Evolutionary conservation across 805 yeast genomes (phyloP), one percentile per base, ranked within the genome.

Genomic region (Ogataea populi-albae): DNA sequence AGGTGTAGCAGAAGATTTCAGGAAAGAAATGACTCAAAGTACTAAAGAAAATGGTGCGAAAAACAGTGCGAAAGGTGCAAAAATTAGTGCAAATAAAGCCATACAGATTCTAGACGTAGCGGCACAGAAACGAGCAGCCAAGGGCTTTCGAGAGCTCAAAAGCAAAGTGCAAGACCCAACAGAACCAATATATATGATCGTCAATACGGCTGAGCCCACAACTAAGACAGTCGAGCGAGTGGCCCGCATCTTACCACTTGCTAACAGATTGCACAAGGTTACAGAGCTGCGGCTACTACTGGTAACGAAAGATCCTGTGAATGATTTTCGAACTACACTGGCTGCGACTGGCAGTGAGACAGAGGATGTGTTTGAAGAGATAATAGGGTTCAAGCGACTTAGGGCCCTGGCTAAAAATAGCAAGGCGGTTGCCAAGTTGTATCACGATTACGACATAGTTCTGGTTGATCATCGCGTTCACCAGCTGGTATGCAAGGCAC

Each of bases 271-370:
- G 37, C 71, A 69, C 34, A 68, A 66, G 37, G 54, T 75, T 3
- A 69, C 69, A 15, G 71, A 72, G 15, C 63, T 71, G 32, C 63
- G 76, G 16, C 69, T 83, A 4, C 54, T 84, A 4, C 64, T 86
- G 14, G 69, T 86, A 10, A 81, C 91, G 6, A 84, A 81, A 45
- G 93, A 86, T 51, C 89, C 91, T 1, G 73, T 81, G 4, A 64
- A 73, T 4, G 65, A 68, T 5, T 84, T 77, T 49, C 65, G 78
- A 23, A 65, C 64, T 8, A 66, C 69, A 4, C 54, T 84, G 4
- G 64, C 68, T 5, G 62, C 60, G 19, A 69, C 70, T 38, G 75
- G 68, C 12, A 64, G 77, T 1, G 68, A 73, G 2, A 79, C 88
- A 0, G 76, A 78, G 35, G 84, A 81, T 38, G 44, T 66, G 24